Base-by-base conservation (phyloP, 139 green algal species). In the Asterochloris sp. region DNA sequence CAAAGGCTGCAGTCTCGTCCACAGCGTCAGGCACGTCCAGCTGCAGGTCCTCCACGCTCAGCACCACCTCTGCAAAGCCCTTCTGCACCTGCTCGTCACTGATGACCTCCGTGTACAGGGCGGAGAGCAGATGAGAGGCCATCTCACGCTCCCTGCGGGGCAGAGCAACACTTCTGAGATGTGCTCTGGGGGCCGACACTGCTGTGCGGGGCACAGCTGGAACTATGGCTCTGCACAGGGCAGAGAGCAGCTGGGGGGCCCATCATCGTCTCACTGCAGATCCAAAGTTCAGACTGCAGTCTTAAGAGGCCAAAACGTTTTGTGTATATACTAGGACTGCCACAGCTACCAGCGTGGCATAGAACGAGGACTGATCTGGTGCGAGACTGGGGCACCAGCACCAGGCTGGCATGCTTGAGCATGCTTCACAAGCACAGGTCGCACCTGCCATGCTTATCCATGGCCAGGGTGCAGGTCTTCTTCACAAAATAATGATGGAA, bases 401-500 rank as follows among this genome's bases (percentile, higher is more conserved):
- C 38, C 38, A 54, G 38, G 38, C 6, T 54, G 38, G 38, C 38
- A 54, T 54, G 38, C 38, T 54, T 6, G 6, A 54, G 38, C 2
- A 54, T 54, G 38, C 38, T 10, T 54, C 4, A 6, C 38, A 54
- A 54, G 38, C 38, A 54, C 38, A 54, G 38, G 38, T 54, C 38
- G 38, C 62, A 83, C 78, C 78, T 86, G 83, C 96, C 91, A 69
- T 96, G 91, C 66, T 93, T 88, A 89, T 98, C 96, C 73, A 98
- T 82, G 13, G 93, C 90, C 62, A 91, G 73, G 0, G 87, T 92
- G 21, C 98, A 71, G 79, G 86, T 81, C 24, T 85, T 85, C 90
- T 99, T 99, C 26, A 99, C 95, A 87, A 99, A 97, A 85, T 96
- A 96, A 87, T 98, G 92, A 14, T 83, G 82, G 54, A 90, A 87